These are phyloP conservation scores for Solanum bulbocastanum DNA, from an alignment of 257 asterid genomes.

Conservation along the genomic window DNA sequence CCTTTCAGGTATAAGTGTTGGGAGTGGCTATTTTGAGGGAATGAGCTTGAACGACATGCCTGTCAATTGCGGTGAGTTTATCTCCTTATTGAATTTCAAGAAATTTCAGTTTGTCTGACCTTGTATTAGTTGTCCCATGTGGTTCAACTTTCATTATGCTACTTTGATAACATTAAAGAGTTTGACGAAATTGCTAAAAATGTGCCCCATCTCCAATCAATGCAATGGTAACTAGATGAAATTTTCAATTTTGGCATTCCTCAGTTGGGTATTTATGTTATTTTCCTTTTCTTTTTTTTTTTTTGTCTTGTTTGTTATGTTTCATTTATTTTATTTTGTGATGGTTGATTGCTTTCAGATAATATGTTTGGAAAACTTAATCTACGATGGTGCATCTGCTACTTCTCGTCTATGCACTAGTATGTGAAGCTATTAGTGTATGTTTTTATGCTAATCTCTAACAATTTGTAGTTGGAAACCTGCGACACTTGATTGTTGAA, in stretches of 20 bases:
- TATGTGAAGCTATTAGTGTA: not conserved
- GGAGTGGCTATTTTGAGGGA: conserved; percentile 77
- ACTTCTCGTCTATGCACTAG: not conserved
- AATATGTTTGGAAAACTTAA: not conserved
- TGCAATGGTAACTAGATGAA: not conserved
- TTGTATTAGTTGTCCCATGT: not conserved
- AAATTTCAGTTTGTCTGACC: not conserved
- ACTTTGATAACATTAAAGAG: not conserved
- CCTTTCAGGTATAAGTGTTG: conserved; percentile 67
- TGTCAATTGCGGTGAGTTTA: conserved; percentile 62
- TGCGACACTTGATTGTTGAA: conserved; percentile 86
- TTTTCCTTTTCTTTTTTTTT: not conserved
- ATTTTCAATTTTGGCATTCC: not conserved
- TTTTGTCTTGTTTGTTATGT: not conserved
- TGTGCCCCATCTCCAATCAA: not conserved
- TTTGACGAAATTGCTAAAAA: not conserved
- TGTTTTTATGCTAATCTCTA: conserved; percentile 19
- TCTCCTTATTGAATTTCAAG: not conserved
- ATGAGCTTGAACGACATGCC: conserved; percentile 84
- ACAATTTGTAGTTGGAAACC: conserved; percentile 59
- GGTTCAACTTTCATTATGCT: not conserved
- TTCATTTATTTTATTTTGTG: not conserved
- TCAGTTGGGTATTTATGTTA: not conserved
- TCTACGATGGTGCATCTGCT: not conserved
- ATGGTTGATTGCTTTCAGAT: not conserved